Evolutionary conservation across 2,329 filamentous ascomycete genomes (phyloP).

Genomic region (Nothomitra cinnamomea): DNA sequence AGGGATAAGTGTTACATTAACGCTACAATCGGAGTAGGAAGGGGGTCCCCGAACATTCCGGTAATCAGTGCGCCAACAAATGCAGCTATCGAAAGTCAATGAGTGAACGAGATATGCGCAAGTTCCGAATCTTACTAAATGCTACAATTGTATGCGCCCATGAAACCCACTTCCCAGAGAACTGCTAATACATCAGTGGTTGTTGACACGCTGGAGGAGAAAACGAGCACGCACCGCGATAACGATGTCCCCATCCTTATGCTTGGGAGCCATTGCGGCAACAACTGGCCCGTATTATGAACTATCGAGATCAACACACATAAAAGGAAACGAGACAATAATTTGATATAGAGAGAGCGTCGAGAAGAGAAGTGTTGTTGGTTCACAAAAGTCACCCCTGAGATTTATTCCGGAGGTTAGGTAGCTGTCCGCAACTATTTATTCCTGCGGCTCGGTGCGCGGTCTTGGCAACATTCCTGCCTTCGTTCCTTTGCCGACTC

Average conservation of each 20-base stretch:
- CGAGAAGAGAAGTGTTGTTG: neutral
- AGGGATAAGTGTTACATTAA: slow-evolving; percentile 13
- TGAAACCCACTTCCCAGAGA: slow-evolving; percentile 82
- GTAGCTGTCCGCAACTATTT: neutral
- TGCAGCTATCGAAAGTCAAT: slow-evolving; percentile 37
- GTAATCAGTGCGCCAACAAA: slow-evolving; percentile 76
- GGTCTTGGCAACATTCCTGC: no score
- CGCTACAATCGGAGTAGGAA: slow-evolving; percentile 1
- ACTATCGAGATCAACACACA: neutral
- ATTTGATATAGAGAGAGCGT: neutral
- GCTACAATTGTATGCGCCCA: slow-evolving; percentile 73
- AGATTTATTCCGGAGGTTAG: neutral
- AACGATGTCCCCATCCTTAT: slow-evolving; percentile 44
- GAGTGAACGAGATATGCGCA: slow-evolving; percentile 1
- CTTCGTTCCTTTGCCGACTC: slow-evolving; percentile 9
- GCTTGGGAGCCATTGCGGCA: slow-evolving; percentile 37
- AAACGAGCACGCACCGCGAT: slow-evolving; percentile 31
- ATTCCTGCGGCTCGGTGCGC: neutral
- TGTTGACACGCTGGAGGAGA: neutral
- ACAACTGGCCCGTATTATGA: neutral
- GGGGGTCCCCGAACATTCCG: slow-evolving; percentile 31
- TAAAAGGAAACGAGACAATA: neutral
- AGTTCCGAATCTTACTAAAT: slow-evolving; percentile 39
- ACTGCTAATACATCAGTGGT: slow-evolving; percentile 20
- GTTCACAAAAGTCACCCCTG: neutral